Percentiles rank a stretch among this genome's conserved stretches.
Evolutionary conservation across 192 early-diverging fungal genomes (phyloP).

Genomic region (Mortierella hygrophila): DNA sequence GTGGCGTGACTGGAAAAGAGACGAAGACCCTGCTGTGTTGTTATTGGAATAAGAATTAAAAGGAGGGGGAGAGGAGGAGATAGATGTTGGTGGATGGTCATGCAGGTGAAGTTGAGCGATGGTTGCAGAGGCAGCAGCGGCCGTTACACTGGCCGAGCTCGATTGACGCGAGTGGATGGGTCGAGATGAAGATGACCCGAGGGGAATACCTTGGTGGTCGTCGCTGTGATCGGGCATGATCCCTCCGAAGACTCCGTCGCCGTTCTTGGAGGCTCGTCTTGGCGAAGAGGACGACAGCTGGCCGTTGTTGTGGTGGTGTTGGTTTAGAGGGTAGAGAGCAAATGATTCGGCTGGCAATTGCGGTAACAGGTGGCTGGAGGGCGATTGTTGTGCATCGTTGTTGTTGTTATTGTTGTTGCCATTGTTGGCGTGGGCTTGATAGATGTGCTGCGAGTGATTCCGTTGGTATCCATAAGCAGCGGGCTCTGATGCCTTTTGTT

Average conservation of each 20-base stretch:
- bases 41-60: not conserved
- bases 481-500: slow-evolving; percentile 3
- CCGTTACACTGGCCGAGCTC: not conserved
- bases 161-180: not conserved
- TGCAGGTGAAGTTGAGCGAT: not conserved
- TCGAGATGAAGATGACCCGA: not conserved
- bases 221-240: not conserved
- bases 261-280: not conserved
- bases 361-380: not conserved
- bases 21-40: too few species aligned
- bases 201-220: not conserved
- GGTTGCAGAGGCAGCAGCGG: not conserved
- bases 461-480: slow-evolving; percentile 17
- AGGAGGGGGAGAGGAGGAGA: not conserved
- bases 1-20: slow-evolving; percentile 5
- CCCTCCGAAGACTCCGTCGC: not conserved
- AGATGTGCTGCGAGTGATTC: slow-evolving; percentile 17
- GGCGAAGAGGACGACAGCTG: not conserved
- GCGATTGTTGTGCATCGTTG: not conserved
- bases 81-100: not conserved
- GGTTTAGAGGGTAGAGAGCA: slow-evolving; percentile 10
- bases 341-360: slow-evolving; percentile 18
- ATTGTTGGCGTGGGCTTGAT: not conserved
- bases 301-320: not conserved
- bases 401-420: not conserved